A percentile compares a stretch with the other conserved stretches of the same genome.
Evolutionary conservation across 225 moss, liverwort and hornwort species (phyloP).

Genomic region (Thuidium tamariscinum): DNA sequence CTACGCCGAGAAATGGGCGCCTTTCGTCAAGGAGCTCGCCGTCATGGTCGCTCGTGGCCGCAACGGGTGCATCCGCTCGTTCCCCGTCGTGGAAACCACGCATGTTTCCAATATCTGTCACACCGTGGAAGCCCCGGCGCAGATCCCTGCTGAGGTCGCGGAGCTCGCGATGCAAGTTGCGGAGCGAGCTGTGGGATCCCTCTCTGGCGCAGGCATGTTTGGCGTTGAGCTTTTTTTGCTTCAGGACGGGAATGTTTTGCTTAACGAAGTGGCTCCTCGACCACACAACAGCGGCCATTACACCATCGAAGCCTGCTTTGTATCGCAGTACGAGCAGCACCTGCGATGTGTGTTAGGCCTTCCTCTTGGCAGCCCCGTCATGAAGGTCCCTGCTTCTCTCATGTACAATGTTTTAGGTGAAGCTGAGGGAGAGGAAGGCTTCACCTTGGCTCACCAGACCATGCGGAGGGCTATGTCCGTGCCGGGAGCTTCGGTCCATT

Average conservation of each 20-base stretch:
- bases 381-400: slow-evolving; percentile 83
- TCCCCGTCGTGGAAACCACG: slow-evolving; percentile 91
- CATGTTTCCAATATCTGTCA: slow-evolving; percentile 83
- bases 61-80: slow-evolving; percentile 65
- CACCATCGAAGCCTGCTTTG: slow-evolving; percentile 86
- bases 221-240: slow-evolving; percentile 90
- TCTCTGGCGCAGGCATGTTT: slow-evolving; percentile 82
- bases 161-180: slow-evolving; percentile 52
- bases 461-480: slow-evolving; percentile 63
- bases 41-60: slow-evolving; percentile 86
- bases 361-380: slow-evolving; percentile 77
- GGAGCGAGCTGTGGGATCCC: slow-evolving; percentile 68
- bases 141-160: slow-evolving; percentile 30
- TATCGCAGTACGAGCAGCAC: slow-evolving; percentile 96
- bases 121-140: slow-evolving; percentile 78
- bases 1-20: slow-evolving; percentile 94
- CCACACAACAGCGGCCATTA: slow-evolving; percentile 93
- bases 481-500: slow-evolving; percentile 79
- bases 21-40: slow-evolving; percentile 89
- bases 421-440: slow-evolving; percentile 85
- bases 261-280: slow-evolving; percentile 88
- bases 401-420: slow-evolving; percentile 78
- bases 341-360: slow-evolving; percentile 78
- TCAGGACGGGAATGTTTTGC: slow-evolving; percentile 61
- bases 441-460: slow-evolving; percentile 41